Base-by-base conservation (phyloP, 2,329 filamentous ascomycete species). In the Fusarium verrucosum region DNA sequence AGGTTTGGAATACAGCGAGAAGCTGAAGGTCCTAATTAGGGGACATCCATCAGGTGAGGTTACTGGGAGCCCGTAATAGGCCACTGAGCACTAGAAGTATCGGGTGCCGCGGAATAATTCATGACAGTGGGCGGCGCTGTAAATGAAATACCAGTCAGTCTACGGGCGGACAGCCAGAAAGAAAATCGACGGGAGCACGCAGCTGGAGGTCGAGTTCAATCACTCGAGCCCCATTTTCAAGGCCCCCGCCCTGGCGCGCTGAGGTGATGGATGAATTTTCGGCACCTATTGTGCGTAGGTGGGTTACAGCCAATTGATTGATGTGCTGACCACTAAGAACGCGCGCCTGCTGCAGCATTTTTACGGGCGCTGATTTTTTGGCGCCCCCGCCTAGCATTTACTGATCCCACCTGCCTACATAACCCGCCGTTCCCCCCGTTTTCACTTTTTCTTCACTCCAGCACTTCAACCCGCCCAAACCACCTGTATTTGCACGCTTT, bases 381-480 rank as follows among this genome's bases (percentile, higher is more conserved):
- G 50, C 40, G 66, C 37, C 54, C 57, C 66, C 54, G 63, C 64
- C 63, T 59, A 52, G 63, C 47, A 42, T 58, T 66, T 66, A 70
- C 70, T 76, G 75, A 77, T 77, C 77, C 74, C 66, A 72, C 72
- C 42, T 50, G 42, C 69, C 71, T 77, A 77, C 75, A 75, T 77
- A 77, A 73, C 73, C 64, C 67, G 73, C 71, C 72, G 72, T 72
- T 51, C 65, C 70, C 69, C 67, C 65, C 50, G 26, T 66, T 65
- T 68, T 72, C 66, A n/a, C 73, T 73, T 70, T 70, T 72, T 72
- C 70, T 68, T 60, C 67, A 66, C 50, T 64, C 62, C 69, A 66
- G 64, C 63, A 66, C 62, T 56, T 65, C 58, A 64, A 62, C 53
- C 46, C 61, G 55, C 67, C 72, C 70, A 68, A 71, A 71, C 61